These are phyloP conservation scores for Pilatotrama ljubarskyi DNA, from an alignment of 768 basidiomycete genomes.

Conservation along the genomic window DNA sequence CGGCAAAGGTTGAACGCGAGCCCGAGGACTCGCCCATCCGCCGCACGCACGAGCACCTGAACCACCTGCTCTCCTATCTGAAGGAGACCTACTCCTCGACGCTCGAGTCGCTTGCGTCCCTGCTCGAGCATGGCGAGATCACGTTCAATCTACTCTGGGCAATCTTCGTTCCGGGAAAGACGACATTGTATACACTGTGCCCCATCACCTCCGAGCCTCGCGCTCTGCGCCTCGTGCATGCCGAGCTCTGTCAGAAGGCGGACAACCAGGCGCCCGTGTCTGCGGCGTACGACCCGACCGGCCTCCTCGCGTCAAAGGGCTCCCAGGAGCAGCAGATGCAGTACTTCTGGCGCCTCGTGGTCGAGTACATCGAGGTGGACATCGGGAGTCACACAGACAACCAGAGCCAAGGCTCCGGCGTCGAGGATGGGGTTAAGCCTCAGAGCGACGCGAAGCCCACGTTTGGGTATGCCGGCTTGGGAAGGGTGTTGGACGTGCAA, in stretches of 20 bases:
- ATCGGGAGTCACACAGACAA: conserved; percentile 12
- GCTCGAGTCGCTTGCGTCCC: conserved; percentile 46
- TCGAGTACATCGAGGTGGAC: conserved; percentile 54
- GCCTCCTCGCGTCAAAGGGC: conserved; percentile 18
- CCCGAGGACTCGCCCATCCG: conserved; percentile 38
- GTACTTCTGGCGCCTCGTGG: conserved; percentile 47
- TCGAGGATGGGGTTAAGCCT: background rate
- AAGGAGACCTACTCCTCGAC: conserved; percentile 51
- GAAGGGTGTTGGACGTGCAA: conserved; percentile 38
- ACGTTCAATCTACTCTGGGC: conserved; percentile 58
- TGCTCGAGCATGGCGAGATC: conserved; percentile 57
- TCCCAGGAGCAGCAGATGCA: conserved; percentile 35
- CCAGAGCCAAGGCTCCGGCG: background rate
- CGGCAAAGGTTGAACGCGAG: conserved; percentile 32
- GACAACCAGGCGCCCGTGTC: conserved; percentile 18
- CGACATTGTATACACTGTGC: conserved; percentile 53
- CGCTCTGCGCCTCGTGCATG: conserved; percentile 49
- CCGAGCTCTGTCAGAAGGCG: conserved; percentile 34
- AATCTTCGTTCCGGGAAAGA: conserved; percentile 52
- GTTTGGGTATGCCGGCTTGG: conserved; percentile 29
- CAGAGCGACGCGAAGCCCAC: conserved; percentile 3
- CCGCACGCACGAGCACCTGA: conserved; percentile 47
- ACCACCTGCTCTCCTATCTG: conserved; percentile 51
- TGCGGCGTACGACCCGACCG: conserved; percentile 24
- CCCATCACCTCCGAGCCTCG: conserved; percentile 55